Evolutionary conservation across 2,329 filamentous ascomycete species (phyloP).

Genomic region (Neophaeococcomyces aloes): DNA sequence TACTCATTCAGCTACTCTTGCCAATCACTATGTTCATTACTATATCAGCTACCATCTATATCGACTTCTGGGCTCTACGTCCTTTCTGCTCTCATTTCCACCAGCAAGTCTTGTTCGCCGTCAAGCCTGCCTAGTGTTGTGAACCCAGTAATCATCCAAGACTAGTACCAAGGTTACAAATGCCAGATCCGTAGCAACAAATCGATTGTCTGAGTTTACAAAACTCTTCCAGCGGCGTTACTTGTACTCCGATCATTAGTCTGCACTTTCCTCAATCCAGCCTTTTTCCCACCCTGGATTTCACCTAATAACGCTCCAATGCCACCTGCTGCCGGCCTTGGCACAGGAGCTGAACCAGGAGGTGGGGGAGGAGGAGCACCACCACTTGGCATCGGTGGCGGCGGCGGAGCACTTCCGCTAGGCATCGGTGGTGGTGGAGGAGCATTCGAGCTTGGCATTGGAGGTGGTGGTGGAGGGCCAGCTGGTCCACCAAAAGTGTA

Average conservation of each 20-base stretch:
- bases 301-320: constrained; percentile 61
- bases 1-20: no score
- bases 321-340: constrained; percentile 31
- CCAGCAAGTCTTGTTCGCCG: no score
- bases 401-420: constrained; percentile 24
- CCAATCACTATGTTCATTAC: no score
- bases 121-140: no score
- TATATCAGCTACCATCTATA: no score
- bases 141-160: no score
- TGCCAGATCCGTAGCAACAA: no score
- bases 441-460: constrained; percentile 13
- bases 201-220: constrained; percentile 22
- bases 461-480: constrained; percentile 30
- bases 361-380: constrained; percentile 29
- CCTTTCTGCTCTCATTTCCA: no score
- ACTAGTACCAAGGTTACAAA: no score
- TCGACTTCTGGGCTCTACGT: no score
- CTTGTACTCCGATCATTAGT: constrained; percentile 78
- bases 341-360: constrained; percentile 19
- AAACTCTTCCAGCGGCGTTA: constrained; percentile 64
- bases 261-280: constrained; percentile 67
- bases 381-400: constrained; percentile 31
- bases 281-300: constrained; percentile 62
- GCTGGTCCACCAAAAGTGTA: constrained; percentile 25
- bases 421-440: neutral